These are phyloP conservation scores for Macrolepiota dolichaula DNA, from an alignment of 768 basidiomycete species.

Conservation along the genomic window DNA sequence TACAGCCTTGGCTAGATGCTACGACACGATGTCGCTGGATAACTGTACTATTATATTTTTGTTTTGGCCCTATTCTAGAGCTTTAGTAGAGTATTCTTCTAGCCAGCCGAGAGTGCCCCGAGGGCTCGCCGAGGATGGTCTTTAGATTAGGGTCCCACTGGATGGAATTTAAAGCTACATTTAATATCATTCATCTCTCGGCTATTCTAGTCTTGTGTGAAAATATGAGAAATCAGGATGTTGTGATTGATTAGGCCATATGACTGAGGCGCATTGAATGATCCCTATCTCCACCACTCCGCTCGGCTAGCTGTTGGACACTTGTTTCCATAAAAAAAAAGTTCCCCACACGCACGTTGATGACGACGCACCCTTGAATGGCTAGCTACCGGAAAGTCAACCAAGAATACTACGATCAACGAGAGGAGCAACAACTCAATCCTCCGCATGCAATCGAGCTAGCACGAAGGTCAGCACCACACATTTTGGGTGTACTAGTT, in stretches of 20 bases:
- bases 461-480: slow-evolving; percentile 20
- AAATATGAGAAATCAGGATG: neutral
- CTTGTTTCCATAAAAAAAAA: too few species aligned
- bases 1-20: slow-evolving; percentile 8
- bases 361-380: neutral
- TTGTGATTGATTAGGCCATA: neutral
- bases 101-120: neutral
- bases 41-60: neutral
- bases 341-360: too few species aligned
- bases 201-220: neutral
- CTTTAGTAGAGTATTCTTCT: slow-evolving; percentile 4
- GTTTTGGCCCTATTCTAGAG: neutral
- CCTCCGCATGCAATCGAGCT: slow-evolving; percentile 19
- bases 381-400: slow-evolving; percentile 32
- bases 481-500: neutral
- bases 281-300: neutral
- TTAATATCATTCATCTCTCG: neutral
- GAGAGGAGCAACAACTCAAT: slow-evolving; percentile 17
- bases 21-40: slow-evolving; percentile 16
- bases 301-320: too few species aligned
- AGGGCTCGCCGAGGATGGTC: slow-evolving; percentile 4
- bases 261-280: neutral
- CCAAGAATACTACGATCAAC: slow-evolving; percentile 31
- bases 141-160: slow-evolving; percentile 9
- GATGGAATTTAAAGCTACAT: neutral